These are phyloP conservation scores for Camellia granthamiana DNA, from an alignment of 148 eudicot genomes.

Conservation along the genomic window DNA sequence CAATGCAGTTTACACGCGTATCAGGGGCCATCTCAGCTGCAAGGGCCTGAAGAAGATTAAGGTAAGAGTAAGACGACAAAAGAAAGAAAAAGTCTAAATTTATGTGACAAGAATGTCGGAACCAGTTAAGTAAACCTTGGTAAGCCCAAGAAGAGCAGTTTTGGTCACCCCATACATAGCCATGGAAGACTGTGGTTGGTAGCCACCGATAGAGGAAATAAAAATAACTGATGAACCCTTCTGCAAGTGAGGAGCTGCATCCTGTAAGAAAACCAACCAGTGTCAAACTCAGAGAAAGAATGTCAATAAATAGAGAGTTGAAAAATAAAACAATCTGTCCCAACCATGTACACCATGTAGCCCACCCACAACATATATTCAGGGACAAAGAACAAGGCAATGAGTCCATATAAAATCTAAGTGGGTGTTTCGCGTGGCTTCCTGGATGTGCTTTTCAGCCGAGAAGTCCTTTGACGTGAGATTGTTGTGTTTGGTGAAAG, in stretches of 20 bases:
- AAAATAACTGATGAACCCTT: conserved; percentile 71
- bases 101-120: not conserved
- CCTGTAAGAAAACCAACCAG: conserved; percentile 38
- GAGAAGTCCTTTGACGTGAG: too few species aligned
- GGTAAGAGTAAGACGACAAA: not conserved
- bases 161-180: conserved; percentile 93
- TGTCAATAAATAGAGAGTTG: not conserved
- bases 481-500: too few species aligned
- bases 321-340: not conserved
- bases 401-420: not conserved
- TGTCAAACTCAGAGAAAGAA: not conserved
- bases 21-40: conserved; percentile 91
- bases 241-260: conserved; percentile 74
- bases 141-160: conserved; percentile 89
- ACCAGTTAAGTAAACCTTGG: conserved; percentile 57
- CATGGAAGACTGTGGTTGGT: conserved; percentile 46
- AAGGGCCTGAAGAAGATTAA: conserved; percentile 49
- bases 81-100: not conserved
- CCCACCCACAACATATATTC: not conserved
- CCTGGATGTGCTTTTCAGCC: too few species aligned
- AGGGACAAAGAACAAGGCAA: not conserved
- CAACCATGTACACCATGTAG: not conserved
- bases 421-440: too few species aligned
- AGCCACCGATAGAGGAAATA: conserved; percentile 72
- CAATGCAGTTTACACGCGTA: conserved; percentile 90